phyloP scores from a whole-genome alignment of 2,329 filamentous ascomycete species.

The Thelonectria blattea region DNA sequence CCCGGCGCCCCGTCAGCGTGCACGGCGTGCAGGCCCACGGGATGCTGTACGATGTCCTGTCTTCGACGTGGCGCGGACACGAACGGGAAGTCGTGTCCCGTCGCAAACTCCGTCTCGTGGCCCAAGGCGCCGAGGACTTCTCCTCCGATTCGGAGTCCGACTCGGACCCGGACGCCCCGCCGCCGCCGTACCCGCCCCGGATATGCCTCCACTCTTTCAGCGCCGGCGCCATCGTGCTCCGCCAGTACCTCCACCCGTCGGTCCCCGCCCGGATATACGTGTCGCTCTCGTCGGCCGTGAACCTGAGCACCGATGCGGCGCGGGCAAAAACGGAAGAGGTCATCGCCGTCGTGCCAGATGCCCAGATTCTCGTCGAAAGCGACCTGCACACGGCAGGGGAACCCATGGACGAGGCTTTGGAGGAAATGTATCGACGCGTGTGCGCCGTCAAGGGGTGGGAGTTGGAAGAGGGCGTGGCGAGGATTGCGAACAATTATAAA shows the following conservation, averaged over 20 bases:
- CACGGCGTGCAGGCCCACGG: constrained; percentile 82
- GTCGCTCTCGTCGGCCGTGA: constrained; percentile 86
- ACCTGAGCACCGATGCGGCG: constrained; percentile 64
- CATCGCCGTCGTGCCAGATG: constrained; percentile 75
- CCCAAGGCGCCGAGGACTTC: constrained; percentile 54
- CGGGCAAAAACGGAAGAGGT: constrained; percentile 63
- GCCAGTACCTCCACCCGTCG: constrained; percentile 75
- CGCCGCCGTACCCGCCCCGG: constrained; percentile 75
- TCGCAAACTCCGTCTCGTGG: constrained; percentile 60
- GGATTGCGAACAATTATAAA: constrained; percentile 76
- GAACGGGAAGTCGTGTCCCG: constrained; percentile 67
- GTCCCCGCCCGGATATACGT: constrained; percentile 83
- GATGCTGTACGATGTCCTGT: constrained; percentile 68
- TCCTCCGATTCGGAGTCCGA: constrained; percentile 47
- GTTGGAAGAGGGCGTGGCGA: constrained; percentile 71
- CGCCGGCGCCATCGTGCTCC: constrained; percentile 74
- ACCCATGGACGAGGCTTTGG: constrained; percentile 78
- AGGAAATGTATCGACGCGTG: constrained; percentile 76
- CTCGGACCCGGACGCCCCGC: constrained; percentile 40
- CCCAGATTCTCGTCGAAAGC: constrained; percentile 84
- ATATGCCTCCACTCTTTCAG: constrained; percentile 96
- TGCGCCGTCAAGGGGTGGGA: constrained; percentile 81
- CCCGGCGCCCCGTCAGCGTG: constrained; percentile 69
- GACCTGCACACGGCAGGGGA: constrained; percentile 85
- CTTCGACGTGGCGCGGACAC: constrained; percentile 72